phyloP scores from a whole-genome alignment of 495 filamentous ascomycete genomes.

The Neurospora hispaniola region DNA sequence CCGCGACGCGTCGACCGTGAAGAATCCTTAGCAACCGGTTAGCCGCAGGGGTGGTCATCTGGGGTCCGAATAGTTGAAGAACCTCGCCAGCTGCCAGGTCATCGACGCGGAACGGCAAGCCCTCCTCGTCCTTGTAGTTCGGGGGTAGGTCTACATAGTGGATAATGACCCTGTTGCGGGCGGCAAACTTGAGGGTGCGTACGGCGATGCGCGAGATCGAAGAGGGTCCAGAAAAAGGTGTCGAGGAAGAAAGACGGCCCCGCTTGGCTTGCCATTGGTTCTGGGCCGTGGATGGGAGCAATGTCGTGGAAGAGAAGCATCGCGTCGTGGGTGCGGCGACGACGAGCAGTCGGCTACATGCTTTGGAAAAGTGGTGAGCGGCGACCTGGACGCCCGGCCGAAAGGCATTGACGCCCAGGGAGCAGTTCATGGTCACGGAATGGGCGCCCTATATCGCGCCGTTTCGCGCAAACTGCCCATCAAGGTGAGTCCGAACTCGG shows the following conservation, averaged over 20 bases:
- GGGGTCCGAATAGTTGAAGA: constrained; percentile 50
- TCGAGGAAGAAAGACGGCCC: not conserved
- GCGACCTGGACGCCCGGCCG: constrained; percentile 19
- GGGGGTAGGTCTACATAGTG: constrained; percentile 37
- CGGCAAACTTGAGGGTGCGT: constrained; percentile 14
- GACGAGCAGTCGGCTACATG: not conserved
- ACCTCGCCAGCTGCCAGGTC: constrained; percentile 46
- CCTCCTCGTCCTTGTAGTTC: constrained; percentile 33
- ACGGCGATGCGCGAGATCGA: constrained; percentile 11
- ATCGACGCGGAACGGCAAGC: constrained; percentile 35
- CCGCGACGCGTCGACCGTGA: constrained; percentile 63
- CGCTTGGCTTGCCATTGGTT: not conserved
- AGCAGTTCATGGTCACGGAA: constrained; percentile 19
- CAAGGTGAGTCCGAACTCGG: constrained; percentile 3
- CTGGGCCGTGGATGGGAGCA: not conserved
- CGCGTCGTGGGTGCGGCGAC: constrained; percentile 5
- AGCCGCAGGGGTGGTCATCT: constrained; percentile 38
- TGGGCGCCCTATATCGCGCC: constrained; percentile 15
- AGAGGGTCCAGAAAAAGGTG: not conserved
- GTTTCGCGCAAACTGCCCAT: constrained; percentile 19
- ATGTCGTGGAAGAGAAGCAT: constrained; percentile 9
- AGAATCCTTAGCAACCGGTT: constrained; percentile 59
- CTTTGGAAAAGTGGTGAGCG: constrained; percentile 13
- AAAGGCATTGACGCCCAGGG: constrained; percentile 23
- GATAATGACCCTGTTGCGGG: constrained; percentile 15